phyloP scores from a whole-genome alignment of 345 rosid species.

The Populus tremula region DNA sequence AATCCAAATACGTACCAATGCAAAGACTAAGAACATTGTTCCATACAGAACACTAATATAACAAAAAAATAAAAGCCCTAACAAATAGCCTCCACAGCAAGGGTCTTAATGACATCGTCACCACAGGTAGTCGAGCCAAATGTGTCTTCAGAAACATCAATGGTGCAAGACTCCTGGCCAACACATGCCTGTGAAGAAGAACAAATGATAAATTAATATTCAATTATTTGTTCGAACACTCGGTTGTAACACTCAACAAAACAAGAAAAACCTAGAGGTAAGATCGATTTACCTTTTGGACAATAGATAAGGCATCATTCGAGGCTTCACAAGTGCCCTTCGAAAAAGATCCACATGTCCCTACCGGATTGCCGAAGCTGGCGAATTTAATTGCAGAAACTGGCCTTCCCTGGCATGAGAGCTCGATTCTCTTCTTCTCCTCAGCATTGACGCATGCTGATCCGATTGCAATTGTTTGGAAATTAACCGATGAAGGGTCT shows the following conservation, averaged over 20 bases:
- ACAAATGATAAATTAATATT: not conserved
- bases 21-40: no score
- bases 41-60: no score
- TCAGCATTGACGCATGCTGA: not conserved
- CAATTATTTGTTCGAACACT: not conserved
- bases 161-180: slow-evolving; percentile 7
- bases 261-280: no score
- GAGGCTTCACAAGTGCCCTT: slow-evolving; percentile 4
- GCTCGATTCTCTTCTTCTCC: not conserved
- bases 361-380: slow-evolving; percentile 16
- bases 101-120: not conserved
- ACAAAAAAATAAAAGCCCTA: no score
- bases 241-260: not conserved
- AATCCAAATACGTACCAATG: no score
- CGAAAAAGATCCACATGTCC: not conserved
- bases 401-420: not conserved
- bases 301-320: not conserved
- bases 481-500: not conserved
- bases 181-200: slow-evolving; percentile 5
- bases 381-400: slow-evolving; percentile 4
- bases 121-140: slow-evolving; percentile 9
- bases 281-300: slow-evolving; percentile 6
- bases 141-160: slow-evolving; percentile 2
- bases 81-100: not conserved
- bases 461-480: slow-evolving; percentile 1